Base-by-base conservation (phyloP, 2,329 filamentous ascomycete genomes). In the Fusarium kyushuense region DNA sequence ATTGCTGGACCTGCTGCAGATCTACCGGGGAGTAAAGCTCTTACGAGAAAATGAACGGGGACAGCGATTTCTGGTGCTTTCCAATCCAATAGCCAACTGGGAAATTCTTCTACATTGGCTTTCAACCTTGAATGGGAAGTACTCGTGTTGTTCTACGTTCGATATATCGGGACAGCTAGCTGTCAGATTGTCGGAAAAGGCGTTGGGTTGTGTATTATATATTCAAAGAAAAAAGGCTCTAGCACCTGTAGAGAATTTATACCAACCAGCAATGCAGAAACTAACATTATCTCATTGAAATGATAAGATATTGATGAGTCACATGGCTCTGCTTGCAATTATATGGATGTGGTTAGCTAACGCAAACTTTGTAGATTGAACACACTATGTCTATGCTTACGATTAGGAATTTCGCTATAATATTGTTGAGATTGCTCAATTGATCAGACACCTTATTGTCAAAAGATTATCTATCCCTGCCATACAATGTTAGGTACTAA, bases 1-100 rank as follows among this genome's bases (percentile, higher is more conserved):
- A 51, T 2, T 63, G 60, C 14, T 63, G 60, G 60, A 63, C 58
- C 1, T 61, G 58, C 33, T 30, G 29, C 29, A 13, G 12, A 13
- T 13, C 29, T 4, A 5, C 29, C 29, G 29, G 6, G 3, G 29
- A 30, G 12, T 30, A 14, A 30, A 6, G 12, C 12, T 30, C 29
- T 30, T 3, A 6, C 5, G 29, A 4, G 29, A 3, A 8, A 14
- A 30, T 61, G 58, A 9, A 35, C 32, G 32, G 3, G 3, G 3
- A n/a, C 16, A 35, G 9, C 8, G 16, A 35, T 35, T 35, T 17
- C 16, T 35, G 1, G 16, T 9, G 3, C 17, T 35, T 35, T 11
- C 4, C 9, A 17, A 16, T 17, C 9, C 1, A 6, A 35, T 35
- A n/a, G 2, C 5, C 4, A 9, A 6, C 16, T 35, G 5, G 2